These are phyloP conservation scores for Globisporangium irregulare DNA, from an alignment of 352 stramenopile species.

Conservation along the genomic window DNA sequence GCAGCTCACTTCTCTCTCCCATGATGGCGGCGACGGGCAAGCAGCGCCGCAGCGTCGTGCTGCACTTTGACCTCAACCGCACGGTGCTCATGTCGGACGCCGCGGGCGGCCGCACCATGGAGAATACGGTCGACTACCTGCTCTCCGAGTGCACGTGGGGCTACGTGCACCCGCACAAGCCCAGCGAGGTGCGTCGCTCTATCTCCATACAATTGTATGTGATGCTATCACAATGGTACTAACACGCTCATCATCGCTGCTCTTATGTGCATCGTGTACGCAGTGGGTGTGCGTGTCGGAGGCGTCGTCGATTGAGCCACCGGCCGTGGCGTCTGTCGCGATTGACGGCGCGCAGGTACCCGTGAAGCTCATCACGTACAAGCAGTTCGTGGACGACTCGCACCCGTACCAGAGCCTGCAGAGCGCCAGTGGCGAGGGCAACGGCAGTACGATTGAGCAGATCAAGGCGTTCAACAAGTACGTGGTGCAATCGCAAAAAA, in stretches of 20 bases:
- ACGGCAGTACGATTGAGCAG: slow-evolving; percentile 33
- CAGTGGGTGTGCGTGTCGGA: slow-evolving; percentile 66
- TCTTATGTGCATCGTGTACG: background rate
- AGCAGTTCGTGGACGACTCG: slow-evolving; percentile 75
- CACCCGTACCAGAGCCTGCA: slow-evolving; percentile 65
- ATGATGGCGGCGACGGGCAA: slow-evolving; percentile 3
- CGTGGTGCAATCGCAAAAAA: background rate
- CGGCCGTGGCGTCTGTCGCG: slow-evolving; percentile 13
- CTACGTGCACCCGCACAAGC: slow-evolving; percentile 33
- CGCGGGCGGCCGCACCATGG: slow-evolving; percentile 82
- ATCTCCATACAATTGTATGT: background rate
- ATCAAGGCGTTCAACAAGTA: slow-evolving; percentile 77
- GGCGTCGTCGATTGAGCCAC: slow-evolving; percentile 43
- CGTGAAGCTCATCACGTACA: slow-evolving; percentile 62
- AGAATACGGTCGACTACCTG: slow-evolving; percentile 87
- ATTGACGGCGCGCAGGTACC: slow-evolving; percentile 9
- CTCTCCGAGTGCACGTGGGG: slow-evolving; percentile 81
- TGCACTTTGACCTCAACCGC: slow-evolving; percentile 89
- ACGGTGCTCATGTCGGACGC: slow-evolving; percentile 89
- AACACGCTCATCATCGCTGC: background rate
- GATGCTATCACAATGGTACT: background rate
- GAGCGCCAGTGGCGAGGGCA: slow-evolving; percentile 8
- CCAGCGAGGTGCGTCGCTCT: slow-evolving; percentile 19
- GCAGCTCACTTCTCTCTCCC: background rate
- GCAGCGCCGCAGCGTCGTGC: slow-evolving; percentile 47